Percentiles rank a stretch among this genome's conserved stretches.
Evolutionary conservation across 768 basidiomycete genomes (phyloP).

Genomic region (Leccinum arenicola): DNA sequence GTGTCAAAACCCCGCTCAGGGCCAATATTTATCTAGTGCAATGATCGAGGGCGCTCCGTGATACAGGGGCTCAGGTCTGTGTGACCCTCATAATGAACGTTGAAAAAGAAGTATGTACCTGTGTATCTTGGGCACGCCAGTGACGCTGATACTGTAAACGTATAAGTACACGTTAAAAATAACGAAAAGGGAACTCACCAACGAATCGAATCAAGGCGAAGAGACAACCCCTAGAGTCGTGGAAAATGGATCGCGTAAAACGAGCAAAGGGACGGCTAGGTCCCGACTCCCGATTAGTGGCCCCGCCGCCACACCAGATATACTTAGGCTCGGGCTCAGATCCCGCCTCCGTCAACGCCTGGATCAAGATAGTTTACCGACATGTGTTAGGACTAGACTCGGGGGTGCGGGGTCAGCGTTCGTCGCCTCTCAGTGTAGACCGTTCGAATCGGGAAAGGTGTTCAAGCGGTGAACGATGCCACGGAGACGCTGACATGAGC

Average conservation of each 20-base stretch:
- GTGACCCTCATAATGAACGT: neutral
- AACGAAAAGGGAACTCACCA: neutral
- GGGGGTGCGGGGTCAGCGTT: neutral
- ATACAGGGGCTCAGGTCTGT: neutral
- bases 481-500: neutral
- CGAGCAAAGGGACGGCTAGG: neutral
- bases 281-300: neutral
- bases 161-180: neutral
- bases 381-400: neutral
- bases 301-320: neutral
- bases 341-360: neutral
- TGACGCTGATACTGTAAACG: neutral
- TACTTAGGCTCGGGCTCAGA: neutral
- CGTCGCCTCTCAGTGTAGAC: neutral
- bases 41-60: neutral
- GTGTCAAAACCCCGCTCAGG: neutral
- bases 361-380: neutral
- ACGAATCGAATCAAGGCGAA: neutral
- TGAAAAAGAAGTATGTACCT: neutral
- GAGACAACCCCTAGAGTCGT: neutral
- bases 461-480: neutral
- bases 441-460: neutral
- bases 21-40: neutral
- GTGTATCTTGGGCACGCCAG: neutral
- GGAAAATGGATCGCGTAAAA: neutral